Evolutionary conservation across 169 alveolate genomes (phyloP).

Genomic region (Plasmodium berghei): DNA sequence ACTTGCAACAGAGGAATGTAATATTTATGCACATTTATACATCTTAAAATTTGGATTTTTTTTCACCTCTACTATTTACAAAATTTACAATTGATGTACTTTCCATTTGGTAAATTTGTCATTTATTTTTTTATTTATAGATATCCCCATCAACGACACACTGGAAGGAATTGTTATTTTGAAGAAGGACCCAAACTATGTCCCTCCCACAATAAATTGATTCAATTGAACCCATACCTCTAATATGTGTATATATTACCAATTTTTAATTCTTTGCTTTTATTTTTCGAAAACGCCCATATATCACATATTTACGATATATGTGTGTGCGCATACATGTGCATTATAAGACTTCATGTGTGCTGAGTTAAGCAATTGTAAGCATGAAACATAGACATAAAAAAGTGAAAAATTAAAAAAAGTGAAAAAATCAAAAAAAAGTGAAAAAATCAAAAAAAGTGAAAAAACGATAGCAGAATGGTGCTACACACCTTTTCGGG

Average conservation of each 20-base stretch:
- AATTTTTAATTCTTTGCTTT: neutral
- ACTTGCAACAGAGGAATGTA: constrained; percentile 93
- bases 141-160: constrained; percentile 74
- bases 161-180: constrained; percentile 78
- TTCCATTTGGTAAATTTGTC: neutral
- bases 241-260: neutral
- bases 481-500: neutral
- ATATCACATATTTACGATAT: neutral
- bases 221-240: neutral
- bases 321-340: neutral
- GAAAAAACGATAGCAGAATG: neutral
- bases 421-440: neutral
- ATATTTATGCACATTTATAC: constrained; percentile 24
- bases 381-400: neutral
- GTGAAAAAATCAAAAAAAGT: neutral
- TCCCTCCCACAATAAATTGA: constrained; percentile 54
- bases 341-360: neutral
- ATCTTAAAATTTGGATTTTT: neutral
- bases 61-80: neutral
- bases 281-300: neutral
- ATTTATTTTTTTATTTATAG: constrained; percentile 1
- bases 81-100: neutral
- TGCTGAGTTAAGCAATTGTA: neutral
- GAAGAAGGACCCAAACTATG: constrained; percentile 74
- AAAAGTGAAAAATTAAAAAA: constrained; percentile 2